Percentiles rank a stretch among this genome's conserved stretches.
These are phyloP conservation scores for Pythium phragmiticola DNA, from an alignment of 352 stramenopile genomes.

Conservation along the genomic window DNA sequence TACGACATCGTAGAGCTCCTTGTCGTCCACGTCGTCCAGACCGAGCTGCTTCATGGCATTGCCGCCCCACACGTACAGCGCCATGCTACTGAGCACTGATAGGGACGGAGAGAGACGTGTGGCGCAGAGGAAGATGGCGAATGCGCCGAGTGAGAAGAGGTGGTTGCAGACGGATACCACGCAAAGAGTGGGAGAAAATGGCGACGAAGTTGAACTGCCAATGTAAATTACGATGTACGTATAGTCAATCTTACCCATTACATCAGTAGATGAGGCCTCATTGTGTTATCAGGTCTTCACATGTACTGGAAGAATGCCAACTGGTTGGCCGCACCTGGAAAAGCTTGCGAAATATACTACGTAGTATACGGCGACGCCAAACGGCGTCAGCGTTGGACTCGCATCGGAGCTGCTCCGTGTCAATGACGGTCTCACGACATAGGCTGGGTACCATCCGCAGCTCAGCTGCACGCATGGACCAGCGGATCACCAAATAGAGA, in stretches of 20 bases:
- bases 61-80: conserved; percentile 74
- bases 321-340: conserved; percentile 9
- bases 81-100: conserved; percentile 33
- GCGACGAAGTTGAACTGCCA: conserved; percentile 24
- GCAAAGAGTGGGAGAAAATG: background rate
- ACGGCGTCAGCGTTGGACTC: background rate
- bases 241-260: background rate
- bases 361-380: no score
- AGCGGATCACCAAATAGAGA: no score
- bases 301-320: background rate
- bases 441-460: background rate
- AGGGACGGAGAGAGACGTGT: background rate
- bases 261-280: background rate
- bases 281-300: background rate
- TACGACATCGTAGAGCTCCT: conserved; percentile 61
- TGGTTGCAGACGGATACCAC: background rate
- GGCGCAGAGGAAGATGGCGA: conserved; percentile 6
- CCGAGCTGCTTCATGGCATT: conserved; percentile 75
- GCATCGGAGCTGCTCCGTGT: no score
- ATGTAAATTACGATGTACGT: conserved; percentile 11
- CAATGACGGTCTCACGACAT: conserved; percentile 3
- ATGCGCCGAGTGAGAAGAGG: background rate
- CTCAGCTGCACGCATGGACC: no score
- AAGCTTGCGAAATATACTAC: background rate
- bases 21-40: conserved; percentile 40